Percentiles rank a stretch among this genome's conserved stretches.
phyloP scores from a whole-genome alignment of 768 basidiomycete species.

The Tricholoma matsutake region DNA sequence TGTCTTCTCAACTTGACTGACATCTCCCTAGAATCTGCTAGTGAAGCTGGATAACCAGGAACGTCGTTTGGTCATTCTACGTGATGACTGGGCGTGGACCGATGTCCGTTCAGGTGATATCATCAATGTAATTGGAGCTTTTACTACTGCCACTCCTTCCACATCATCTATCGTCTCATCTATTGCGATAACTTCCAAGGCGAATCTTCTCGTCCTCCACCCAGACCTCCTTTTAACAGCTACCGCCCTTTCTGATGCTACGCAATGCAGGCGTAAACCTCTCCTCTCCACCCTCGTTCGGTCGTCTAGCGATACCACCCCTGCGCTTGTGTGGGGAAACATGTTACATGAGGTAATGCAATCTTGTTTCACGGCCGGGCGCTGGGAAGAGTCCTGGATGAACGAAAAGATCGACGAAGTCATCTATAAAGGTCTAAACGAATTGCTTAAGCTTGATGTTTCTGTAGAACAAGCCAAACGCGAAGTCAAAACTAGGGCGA shows the following conservation, averaged over 20 bases:
- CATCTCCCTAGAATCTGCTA: slow-evolving; percentile 41
- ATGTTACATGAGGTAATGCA: slow-evolving; percentile 93
- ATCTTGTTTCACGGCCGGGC: slow-evolving; percentile 55
- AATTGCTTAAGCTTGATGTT: slow-evolving; percentile 59
- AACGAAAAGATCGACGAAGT: slow-evolving; percentile 56
- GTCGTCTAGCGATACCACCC: slow-evolving; percentile 55
- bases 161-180: slow-evolving; percentile 34
- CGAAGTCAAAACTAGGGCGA: slow-evolving; percentile 61
- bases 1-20: neutral
- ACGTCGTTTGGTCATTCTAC: slow-evolving; percentile 52
- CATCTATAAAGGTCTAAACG: slow-evolving; percentile 50
- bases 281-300: slow-evolving; percentile 68
- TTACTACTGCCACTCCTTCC: slow-evolving; percentile 26
- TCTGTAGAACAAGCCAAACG: slow-evolving; percentile 59
- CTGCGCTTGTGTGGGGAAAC: slow-evolving; percentile 85
- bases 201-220: slow-evolving; percentile 80
- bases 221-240: slow-evolving; percentile 92
- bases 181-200: slow-evolving; percentile 59
- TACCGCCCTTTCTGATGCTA: slow-evolving; percentile 80
- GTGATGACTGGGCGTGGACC: slow-evolving; percentile 75
- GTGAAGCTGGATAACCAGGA: slow-evolving; percentile 44
- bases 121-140: slow-evolving; percentile 69
- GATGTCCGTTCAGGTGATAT: slow-evolving; percentile 67
- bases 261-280: slow-evolving; percentile 83
- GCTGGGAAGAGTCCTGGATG: slow-evolving; percentile 65